Evolutionary conservation across 345 rosid species (phyloP), one percentile per base, ranked within the genome.

Genomic region (Melaleuca alternifolia): DNA sequence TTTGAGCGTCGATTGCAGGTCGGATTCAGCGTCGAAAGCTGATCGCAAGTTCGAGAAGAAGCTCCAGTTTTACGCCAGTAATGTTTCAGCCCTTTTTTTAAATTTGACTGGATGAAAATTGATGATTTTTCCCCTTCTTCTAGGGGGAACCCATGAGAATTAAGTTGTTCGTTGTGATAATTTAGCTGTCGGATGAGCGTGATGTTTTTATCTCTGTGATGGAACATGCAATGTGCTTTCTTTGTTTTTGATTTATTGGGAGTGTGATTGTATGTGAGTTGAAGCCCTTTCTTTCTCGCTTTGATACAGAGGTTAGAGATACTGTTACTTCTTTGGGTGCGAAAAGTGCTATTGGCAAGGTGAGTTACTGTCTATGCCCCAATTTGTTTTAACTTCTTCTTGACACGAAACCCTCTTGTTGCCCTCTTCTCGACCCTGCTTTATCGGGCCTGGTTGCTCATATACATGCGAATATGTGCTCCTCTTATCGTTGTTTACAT

Each of bases 231-330:
- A 51, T 71, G 24, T 76, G 3, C 13, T 53, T 20, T 84, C 51
- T 77, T 54, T 13, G 21, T 18, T 46, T 51, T 57, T n/a, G 18
- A 46, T 50, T 81, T 54, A 2, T 54, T 85, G 53, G 51, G 41
- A 4, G 7, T 30, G 61, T 77, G 76, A 54, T 26, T 13, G 3
- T 86, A 8, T 30, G 8, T 85, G 54, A 84, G 50, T 13, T 20
- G 76, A 57, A 18, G 44, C 48, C 26, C 51, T 76, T 86, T 81
- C 41, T 16, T 85, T 23, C n/a, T n/a, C 65, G 16, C 28, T 83
- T 61, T 88, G 59, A 48, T 89, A 90, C 88, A 94, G 97, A 95
- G 96, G 94, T 93, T 85, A 93, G 91, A 88, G 96, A 93, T 87
- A 83, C 93, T 3, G 89, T 93, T 81, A 84, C 92, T 86, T 90